Percentiles rank a stretch among this genome's conserved stretches.
These are phyloP conservation scores for Aspergillus incahuasiensis DNA, from an alignment of 495 filamentous ascomycete genomes.

Conservation along the genomic window DNA sequence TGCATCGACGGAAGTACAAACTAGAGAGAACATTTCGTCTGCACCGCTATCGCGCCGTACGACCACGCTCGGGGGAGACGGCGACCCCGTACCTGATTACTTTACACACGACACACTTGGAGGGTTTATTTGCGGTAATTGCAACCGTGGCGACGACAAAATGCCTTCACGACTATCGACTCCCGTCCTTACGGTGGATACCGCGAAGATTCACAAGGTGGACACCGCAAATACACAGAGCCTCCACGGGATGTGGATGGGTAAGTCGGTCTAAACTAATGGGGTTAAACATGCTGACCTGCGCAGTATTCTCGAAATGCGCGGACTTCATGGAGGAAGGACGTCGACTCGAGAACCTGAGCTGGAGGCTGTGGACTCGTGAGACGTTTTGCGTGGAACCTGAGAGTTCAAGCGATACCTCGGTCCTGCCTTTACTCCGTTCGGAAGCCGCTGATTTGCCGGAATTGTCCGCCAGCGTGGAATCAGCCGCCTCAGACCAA, in stretches of 20 bases:
- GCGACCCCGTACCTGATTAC: constrained; percentile 43
- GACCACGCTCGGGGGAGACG: constrained; percentile 50
- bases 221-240: constrained; percentile 90
- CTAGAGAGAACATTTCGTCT: constrained; percentile 22
- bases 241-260: constrained; percentile 96
- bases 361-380: constrained; percentile 92
- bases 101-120: constrained; percentile 2
- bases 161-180: constrained; percentile 63
- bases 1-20: constrained; percentile 4
- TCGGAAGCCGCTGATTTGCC: constrained; percentile 60
- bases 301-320: constrained; percentile 86
- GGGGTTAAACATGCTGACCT: neutral
- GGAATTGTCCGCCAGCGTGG: constrained; percentile 85
- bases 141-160: constrained; percentile 24
- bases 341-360: constrained; percentile 86
- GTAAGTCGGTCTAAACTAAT: constrained; percentile 67
- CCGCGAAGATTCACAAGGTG: constrained; percentile 84
- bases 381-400: constrained; percentile 93
- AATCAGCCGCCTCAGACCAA: constrained; percentile 72
- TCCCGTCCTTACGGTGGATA: constrained; percentile 76
- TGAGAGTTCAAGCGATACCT: constrained; percentile 45
- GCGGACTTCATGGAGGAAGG: constrained; percentile 93
- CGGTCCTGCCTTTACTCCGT: constrained; percentile 39
- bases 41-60: constrained; percentile 41
- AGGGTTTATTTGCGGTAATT: constrained; percentile 8